Evolutionary conservation across 2,329 filamentous ascomycete species (phyloP).

Genomic region (Fusarium euwallaceae): DNA sequence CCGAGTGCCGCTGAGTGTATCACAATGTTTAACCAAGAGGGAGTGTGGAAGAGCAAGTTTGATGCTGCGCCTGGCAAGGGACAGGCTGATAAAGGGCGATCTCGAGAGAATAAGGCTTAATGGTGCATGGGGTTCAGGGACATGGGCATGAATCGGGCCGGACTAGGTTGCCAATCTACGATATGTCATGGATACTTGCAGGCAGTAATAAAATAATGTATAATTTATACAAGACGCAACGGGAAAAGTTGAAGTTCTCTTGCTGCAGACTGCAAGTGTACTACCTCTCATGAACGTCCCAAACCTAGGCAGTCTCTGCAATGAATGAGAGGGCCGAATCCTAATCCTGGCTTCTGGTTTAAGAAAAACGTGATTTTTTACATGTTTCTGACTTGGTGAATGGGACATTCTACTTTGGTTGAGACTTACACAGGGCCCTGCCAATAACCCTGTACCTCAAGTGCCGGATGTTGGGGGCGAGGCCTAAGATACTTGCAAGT

Average conservation of each 20-base stretch:
- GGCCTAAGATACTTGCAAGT: no score
- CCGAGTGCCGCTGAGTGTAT: slow-evolving; percentile 65
- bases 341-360: no score
- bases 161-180: background rate
- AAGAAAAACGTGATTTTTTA: no score
- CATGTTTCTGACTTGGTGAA: background rate
- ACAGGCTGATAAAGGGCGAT: slow-evolving; percentile 15
- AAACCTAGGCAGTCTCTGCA: background rate
- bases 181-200: background rate
- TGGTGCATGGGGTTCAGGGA: background rate
- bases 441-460: no score
- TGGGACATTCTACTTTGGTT: background rate
- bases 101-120: background rate
- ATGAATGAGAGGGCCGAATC: background rate
- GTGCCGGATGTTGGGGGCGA: no score
- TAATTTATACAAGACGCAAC: background rate
- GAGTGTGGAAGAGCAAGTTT: slow-evolving; percentile 64
- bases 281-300: background rate
- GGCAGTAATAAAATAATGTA: background rate
- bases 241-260: background rate
- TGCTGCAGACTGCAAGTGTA: background rate
- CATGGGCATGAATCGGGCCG: background rate
- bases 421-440: background rate
- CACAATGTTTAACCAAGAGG: slow-evolving; percentile 65
- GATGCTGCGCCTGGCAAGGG: slow-evolving; percentile 63